Base-by-base conservation (phyloP, 2,329 filamentous ascomycete genomes). In the Dendrostoma leiphaemia region DNA sequence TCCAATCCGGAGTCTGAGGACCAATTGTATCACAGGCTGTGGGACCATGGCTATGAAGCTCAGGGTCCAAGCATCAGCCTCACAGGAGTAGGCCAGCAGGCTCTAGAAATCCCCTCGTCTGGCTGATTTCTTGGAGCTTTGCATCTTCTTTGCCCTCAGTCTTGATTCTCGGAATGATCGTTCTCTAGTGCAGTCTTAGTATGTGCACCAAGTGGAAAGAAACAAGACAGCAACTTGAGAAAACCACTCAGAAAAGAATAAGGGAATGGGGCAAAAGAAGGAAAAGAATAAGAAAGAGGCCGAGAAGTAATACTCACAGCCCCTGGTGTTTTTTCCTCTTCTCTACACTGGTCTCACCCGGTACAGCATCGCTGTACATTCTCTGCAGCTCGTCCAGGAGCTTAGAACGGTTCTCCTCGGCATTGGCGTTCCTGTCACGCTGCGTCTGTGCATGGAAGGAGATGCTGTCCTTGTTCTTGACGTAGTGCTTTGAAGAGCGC, bases 391-490 rank as follows among this genome's bases (percentile, higher is more conserved):
- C 80, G 3, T 78, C 70, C 2, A 71, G 57, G 1, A 83, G 67
- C 61, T 83, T 66, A 23, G 66, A 63, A 29, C 71, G 71, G 61
- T 84, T 85, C 35, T 82, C 77, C 1, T 79, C 74, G 9, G 71
- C 68, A 61, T 85, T 85, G 46, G 76, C 73, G 15, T 69, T 69
- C 43, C 79, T 71, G 35, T 77, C 81, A 19, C 82, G 73, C 50
- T 79, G 73, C 2, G 74, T 78, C 63, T 85, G 82, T 0, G 79
- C 79, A 50, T 82, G 76, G 31, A 85, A 77, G 0, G 73, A 76
- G 56, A 84, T 74, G 37, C 74, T 76, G 63, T 84, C 79, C 56
- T 66, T 81, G 32, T 72, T 66, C 37, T 67, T 71, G 1, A 76
- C 73, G 63, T 83, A 84, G 62, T 83, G 83, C 40, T 72, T 80